Percentiles rank a stretch among this genome's conserved stretches.
Conservation (phyloP, 257 asterid species). For the Przewalskia tangutica region DNA sequence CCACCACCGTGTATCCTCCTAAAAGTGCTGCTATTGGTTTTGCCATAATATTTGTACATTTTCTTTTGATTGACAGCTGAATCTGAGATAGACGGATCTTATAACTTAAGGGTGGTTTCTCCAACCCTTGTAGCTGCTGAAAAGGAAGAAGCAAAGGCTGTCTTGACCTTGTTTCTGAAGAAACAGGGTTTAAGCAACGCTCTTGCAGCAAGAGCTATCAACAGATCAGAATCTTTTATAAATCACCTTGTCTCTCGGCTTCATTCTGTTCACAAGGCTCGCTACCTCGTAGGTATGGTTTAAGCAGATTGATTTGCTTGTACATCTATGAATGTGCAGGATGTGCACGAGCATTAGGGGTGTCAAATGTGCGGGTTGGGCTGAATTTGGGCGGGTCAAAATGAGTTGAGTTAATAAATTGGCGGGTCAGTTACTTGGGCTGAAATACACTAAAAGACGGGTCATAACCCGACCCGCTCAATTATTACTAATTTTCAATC, state of each 20-base stretch:
- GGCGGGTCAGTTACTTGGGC: too few relatives aligned
- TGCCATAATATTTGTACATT: slow-evolving; percentile 11
- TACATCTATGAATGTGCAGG: not conserved
- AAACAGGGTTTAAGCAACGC: slow-evolving; percentile 77
- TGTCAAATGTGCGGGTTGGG: too few relatives aligned
- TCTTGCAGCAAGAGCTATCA: slow-evolving; percentile 57
- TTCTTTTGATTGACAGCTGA: slow-evolving; percentile 41
- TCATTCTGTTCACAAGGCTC: slow-evolving; percentile 84
- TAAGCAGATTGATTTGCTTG: not conserved
- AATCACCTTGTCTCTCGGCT: slow-evolving; percentile 79
- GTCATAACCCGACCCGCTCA: too few relatives aligned
- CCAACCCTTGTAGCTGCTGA: slow-evolving; percentile 77
- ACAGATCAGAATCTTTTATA: slow-evolving; percentile 73
- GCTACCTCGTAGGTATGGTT: slow-evolving; percentile 91
- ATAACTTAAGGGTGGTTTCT: slow-evolving; percentile 51
- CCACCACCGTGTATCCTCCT: not conserved
- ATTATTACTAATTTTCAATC: too few relatives aligned
- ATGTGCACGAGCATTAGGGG: too few relatives aligned
- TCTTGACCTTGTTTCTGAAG: slow-evolving; percentile 69
- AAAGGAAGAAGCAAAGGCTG: slow-evolving; percentile 96
- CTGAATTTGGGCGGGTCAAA: too few relatives aligned
- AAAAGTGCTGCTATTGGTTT: not conserved
- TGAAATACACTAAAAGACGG: too few relatives aligned
- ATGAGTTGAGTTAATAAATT: too few relatives aligned
- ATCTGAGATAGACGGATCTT: slow-evolving; percentile 60